Percentiles rank a stretch among this genome's conserved stretches.
Evolutionary conservation across 2,329 filamentous ascomycete species (phyloP).

Genomic region (Aspergillus jensenii): DNA sequence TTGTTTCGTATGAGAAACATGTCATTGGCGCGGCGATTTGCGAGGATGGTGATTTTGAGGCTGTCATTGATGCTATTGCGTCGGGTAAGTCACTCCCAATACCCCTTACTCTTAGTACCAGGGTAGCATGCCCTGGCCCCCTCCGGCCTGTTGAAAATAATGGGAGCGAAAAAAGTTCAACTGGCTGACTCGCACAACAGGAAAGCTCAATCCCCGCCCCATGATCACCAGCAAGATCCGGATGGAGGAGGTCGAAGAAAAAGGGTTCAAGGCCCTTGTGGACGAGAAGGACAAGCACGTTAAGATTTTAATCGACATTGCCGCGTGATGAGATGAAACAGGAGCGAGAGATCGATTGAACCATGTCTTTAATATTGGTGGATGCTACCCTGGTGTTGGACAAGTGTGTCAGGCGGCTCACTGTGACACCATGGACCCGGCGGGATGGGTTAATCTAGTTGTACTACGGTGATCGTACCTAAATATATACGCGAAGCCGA

Average conservation of each 20-base stretch:
- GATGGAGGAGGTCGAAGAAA: conserved; percentile 57
- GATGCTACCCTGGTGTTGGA: background rate
- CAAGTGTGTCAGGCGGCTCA: background rate
- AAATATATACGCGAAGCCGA: background rate
- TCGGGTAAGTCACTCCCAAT: conserved; percentile 26
- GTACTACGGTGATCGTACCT: background rate
- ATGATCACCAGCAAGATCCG: conserved; percentile 64
- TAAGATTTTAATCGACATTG: conserved; percentile 56
- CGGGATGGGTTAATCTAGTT: background rate
- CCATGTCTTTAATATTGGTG: too few species aligned
- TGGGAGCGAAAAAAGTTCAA: too few species aligned
- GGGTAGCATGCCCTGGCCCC: too few species aligned
- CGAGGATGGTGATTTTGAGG: conserved; percentile 56
- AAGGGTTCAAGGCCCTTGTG: conserved; percentile 58
- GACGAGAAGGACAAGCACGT: conserved; percentile 63
- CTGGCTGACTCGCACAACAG: conserved; percentile 27
- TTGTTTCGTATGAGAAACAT: conserved; percentile 55
- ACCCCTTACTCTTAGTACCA: background rate
- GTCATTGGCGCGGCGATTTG: conserved; percentile 51
- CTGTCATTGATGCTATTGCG: conserved; percentile 53
- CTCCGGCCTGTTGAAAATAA: background rate
- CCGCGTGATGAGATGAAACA: conserved; percentile 9
- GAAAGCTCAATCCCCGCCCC: conserved; percentile 51
- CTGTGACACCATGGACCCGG: background rate
- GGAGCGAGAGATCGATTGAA: too few species aligned